Percentiles rank a stretch among this genome's conserved stretches.
Evolutionary conservation across 345 rosid species (phyloP).

Genomic region (Carallia pectinifolia): DNA sequence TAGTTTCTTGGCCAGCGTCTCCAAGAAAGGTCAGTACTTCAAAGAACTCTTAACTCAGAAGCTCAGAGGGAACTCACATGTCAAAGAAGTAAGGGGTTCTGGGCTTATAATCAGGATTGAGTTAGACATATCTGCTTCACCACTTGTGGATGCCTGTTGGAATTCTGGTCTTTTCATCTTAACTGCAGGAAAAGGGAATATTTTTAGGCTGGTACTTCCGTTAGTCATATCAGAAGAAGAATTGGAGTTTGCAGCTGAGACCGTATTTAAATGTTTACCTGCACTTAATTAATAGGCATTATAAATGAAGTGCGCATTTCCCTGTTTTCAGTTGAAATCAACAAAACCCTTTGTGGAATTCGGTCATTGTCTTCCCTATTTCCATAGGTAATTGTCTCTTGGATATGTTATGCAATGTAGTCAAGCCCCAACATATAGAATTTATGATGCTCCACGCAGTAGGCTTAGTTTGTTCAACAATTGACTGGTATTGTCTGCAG

Average conservation of each 20-base stretch:
- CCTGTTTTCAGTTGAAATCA: not conserved
- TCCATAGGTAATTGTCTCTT: no score
- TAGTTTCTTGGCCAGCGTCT: conserved; percentile 63
- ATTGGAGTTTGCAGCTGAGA: conserved; percentile 60
- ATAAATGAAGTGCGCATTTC: no score
- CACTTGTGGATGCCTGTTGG: conserved; percentile 72
- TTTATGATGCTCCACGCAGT: no score
- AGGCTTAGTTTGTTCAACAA: no score
- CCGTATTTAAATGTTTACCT: conserved; percentile 26
- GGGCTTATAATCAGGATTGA: conserved; percentile 88
- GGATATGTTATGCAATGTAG: no score
- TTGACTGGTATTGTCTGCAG: no score
- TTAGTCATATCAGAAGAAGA: conserved; percentile 75
- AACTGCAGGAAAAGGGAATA: conserved; percentile 85
- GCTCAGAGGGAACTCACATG: conserved; percentile 63
- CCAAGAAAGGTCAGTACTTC: conserved; percentile 63
- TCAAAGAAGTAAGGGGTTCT: conserved; percentile 76
- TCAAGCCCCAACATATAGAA: no score
- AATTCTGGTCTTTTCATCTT: conserved; percentile 64
- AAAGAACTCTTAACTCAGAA: conserved; percentile 52
- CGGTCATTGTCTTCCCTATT: no score
- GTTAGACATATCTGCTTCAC: conserved; percentile 59
- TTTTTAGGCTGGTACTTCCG: conserved; percentile 86
- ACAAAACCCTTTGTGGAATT: not conserved
- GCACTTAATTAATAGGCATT: conserved; percentile 16